Evolutionary conservation across 2,329 filamentous ascomycete species (phyloP), one percentile per base, ranked within the genome.

Genomic region (Fusarium coffeatum): DNA sequence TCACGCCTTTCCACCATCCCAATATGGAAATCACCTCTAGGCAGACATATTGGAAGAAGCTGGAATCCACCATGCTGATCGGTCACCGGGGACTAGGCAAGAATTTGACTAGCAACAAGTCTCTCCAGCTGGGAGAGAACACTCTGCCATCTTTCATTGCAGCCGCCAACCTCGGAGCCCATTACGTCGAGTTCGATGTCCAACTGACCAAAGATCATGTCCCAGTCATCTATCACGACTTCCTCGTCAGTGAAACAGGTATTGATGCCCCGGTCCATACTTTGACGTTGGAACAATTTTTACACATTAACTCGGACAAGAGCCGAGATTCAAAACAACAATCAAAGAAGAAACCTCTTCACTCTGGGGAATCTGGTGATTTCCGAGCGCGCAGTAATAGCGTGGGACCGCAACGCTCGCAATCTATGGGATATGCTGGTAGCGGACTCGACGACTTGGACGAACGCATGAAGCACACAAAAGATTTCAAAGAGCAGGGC

Each of bases 161-260:
- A 5, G 96, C 96, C 4, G 94, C 95, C 45, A 98, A 98, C 72
- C 81, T 99, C 54, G 96, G 96, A 11, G 96, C 89, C 5, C 87
- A 90, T 59, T 91, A 91, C 72, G 89, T 92, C 48, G 89, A 91
- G 73, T 90, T 92, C 76, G 96, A 99, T 78, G 96, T 99, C 1
- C 96, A 99, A 78, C 84, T 99, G 41, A 99, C 96, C n/a, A 99
- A 99, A 77, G 96, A 99, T 77, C 94, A 97, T 75, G 94, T 99
- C 3, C 96, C 96, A 0, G 95, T 99, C 70, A 97, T 99, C 75
- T 99, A 99, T 78, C 96, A 99, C 78, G 96, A 99, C 79, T 99
- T 99, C 76, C 85, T 98, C 16, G 96, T 99, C 78, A 97, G 94
- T 77, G 96, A 99, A 81, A 98, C 96, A 0, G 96, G 97, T 12